These are phyloP conservation scores for Phaeosphaeria sp. DNA, from an alignment of 2,329 filamentous ascomycete species.

Conservation along the genomic window DNA sequence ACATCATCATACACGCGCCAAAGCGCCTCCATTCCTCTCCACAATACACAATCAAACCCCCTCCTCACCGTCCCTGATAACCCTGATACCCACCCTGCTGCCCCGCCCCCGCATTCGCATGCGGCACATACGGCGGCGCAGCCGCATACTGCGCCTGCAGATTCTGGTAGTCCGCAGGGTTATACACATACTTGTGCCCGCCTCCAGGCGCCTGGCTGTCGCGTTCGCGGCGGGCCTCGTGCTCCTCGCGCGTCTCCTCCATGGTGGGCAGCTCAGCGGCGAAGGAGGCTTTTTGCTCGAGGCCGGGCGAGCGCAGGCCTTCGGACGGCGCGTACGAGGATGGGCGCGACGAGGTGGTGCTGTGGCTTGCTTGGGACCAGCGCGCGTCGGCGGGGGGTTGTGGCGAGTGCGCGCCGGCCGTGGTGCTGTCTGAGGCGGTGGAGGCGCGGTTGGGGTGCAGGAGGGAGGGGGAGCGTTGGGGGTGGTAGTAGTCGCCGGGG, in stretches of 20 bases:
- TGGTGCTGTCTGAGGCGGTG: constrained; percentile 25
- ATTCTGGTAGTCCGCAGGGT: constrained; percentile 42
- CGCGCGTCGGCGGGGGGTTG: constrained; percentile 31
- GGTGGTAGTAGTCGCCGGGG: constrained; percentile 50
- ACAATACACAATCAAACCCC: background rate
- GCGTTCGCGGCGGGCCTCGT: constrained; percentile 25
- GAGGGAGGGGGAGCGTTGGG: constrained; percentile 35
- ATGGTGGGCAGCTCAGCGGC: constrained; percentile 44
- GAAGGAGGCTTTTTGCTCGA: constrained; percentile 43
- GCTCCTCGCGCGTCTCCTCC: constrained; percentile 44
- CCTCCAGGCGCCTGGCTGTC: constrained; percentile 22
- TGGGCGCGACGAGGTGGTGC: constrained; percentile 38
- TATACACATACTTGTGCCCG: constrained; percentile 39
- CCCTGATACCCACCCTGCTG: background rate
- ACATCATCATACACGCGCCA: background rate
- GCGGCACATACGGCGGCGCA: constrained; percentile 14
- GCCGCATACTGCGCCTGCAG: constrained; percentile 16
- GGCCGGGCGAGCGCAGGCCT: constrained; percentile 41
- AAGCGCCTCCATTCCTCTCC: background rate
- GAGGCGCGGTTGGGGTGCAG: constrained; percentile 35
- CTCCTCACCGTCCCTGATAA: background rate
- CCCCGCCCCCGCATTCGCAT: constrained; percentile 1
- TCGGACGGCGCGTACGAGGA: constrained; percentile 46
- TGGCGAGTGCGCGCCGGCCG: constrained; percentile 32
- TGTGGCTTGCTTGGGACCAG: constrained; percentile 42